Percentiles rank a stretch among this genome's conserved stretches.
Conservation (phyloP, 768 basidiomycete genomes). For the Tricholomella constricta region DNA sequence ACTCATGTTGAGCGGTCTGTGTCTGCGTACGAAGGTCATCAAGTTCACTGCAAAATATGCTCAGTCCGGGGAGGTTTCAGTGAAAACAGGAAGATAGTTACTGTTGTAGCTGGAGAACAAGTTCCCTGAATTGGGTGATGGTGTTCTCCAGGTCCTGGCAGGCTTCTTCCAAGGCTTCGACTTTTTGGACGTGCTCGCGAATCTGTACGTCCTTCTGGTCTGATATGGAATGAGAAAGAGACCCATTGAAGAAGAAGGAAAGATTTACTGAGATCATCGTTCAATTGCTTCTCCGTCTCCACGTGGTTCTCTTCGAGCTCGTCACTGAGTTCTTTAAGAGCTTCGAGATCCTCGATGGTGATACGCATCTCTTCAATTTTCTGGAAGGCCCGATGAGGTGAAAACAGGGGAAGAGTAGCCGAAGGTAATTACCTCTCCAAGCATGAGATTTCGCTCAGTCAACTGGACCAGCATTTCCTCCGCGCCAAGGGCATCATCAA, state of each 20-base stretch:
- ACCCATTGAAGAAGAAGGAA: neutral
- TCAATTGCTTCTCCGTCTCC: conserved; percentile 89
- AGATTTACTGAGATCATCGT: conserved; percentile 81
- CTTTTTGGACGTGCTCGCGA: conserved; percentile 65
- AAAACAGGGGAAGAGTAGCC: neutral
- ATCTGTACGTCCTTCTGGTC: conserved; percentile 72
- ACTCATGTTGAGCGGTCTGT: conserved; percentile 81
- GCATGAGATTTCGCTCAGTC: conserved; percentile 89
- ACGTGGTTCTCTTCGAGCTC: conserved; percentile 96
- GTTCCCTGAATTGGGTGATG: conserved; percentile 89
- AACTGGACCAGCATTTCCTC: conserved; percentile 96
- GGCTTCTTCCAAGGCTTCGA: conserved; percentile 71
- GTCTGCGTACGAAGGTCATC: conserved; percentile 83
- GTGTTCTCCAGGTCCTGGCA: conserved; percentile 87
- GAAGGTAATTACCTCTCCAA: conserved; percentile 72
- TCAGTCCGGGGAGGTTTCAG: neutral
- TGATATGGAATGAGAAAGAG: conserved; percentile 23
- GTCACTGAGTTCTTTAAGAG: conserved; percentile 93
- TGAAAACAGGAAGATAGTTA: conserved; percentile 31
- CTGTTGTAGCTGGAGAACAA: conserved; percentile 84
- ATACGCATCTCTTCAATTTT: conserved; percentile 98
- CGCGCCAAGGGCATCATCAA: conserved; percentile 93
- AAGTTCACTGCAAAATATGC: conserved; percentile 65
- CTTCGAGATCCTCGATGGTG: conserved; percentile 94
- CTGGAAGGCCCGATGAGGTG: conserved; percentile 36